A percentile compares a stretch with the other conserved stretches of the same genome.
Evolutionary conservation across 306 rosid genomes (phyloP).

Genomic region (Ceratonia siliqua): DNA sequence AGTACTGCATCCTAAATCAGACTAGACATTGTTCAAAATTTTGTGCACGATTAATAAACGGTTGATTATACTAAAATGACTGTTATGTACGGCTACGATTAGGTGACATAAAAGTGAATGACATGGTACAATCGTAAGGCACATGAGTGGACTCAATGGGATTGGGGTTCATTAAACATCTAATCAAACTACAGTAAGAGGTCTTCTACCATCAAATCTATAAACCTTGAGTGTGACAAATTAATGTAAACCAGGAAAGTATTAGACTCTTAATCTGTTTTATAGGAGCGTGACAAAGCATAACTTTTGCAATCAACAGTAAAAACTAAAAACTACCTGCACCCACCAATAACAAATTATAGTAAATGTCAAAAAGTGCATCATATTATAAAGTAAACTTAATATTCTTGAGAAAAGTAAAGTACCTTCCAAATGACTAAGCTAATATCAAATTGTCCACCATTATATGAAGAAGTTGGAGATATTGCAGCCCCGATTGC

Average conservation of each 20-base stretch:
- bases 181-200: conserved; percentile 27
- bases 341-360: background rate
- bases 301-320: conserved; percentile 35
- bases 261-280: conserved; percentile 20
- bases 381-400: background rate
- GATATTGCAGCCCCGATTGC: conserved; percentile 83
- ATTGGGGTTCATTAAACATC: too few relatives aligned
- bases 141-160: too few relatives aligned
- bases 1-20: background rate
- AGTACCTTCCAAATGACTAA: conserved; percentile 86
- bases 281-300: conserved; percentile 30
- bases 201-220: conserved; percentile 18
- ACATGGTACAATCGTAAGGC: too few relatives aligned
- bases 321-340: background rate
- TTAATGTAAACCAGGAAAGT: conserved; percentile 16
- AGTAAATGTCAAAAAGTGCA: background rate
- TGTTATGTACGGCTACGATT: too few relatives aligned
- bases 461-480: conserved; percentile 65
- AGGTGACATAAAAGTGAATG: too few relatives aligned
- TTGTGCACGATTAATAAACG: conserved; percentile 14
- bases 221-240: conserved; percentile 26
- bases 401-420: background rate
- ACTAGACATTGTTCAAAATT: background rate
- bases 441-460: conserved; percentile 76
- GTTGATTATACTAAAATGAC: too few relatives aligned